Base-by-base conservation (phyloP, 768 basidiomycete genomes). In the Lyophyllum atratum region DNA sequence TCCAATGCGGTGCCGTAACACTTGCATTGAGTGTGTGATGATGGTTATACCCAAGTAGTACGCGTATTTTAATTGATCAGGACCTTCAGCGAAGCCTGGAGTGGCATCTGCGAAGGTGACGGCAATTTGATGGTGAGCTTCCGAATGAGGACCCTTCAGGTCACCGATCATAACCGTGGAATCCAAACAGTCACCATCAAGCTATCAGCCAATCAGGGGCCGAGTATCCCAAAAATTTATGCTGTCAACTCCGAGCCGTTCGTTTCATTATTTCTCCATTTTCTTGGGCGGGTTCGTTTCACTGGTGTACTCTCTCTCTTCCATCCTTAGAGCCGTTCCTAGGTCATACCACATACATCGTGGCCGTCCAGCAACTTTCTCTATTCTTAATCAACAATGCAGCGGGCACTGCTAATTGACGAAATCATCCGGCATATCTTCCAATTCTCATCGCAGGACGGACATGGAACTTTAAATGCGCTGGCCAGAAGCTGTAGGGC, bases 381-480 rank as follows among this genome's bases (percentile, higher is more conserved):
- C 3, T 37, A 8, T 34, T 33, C 17, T 39, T 42, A 37, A 31
- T 28, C 52, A 17, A 49, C 39, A 34, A 82, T 81, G 81, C 81
- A 83, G 59, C 56, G 58, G 33, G 75, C 70, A 10, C 70, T 84
- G 28, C 65, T 77, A 56, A 72, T 83, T 47, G 82, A 84, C 67
- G 81, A 84, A 60, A 73, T 83, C 48, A 66, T 83, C 21, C 75
- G 76, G 45, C 64, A 69, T 34, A 74, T 83, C 52, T 74, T 83
- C 49, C 63, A 64, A n/a, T 64, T 65, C 51, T 62, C 68, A 50
- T 60, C 70, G 31, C 67, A 72, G 39, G 53, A 70, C 40, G 66
- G 67, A 19, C 66, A 63, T 40, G 22, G 49, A 14, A 65, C 72
- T 12, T 72, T 84, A 15, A 66, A 70, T 40, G 61, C 59, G 31